A percentile compares a stretch with the other conserved stretches of the same genome.
phyloP scores from a whole-genome alignment of 345 rosid species.

The Theobroma cacao region DNA sequence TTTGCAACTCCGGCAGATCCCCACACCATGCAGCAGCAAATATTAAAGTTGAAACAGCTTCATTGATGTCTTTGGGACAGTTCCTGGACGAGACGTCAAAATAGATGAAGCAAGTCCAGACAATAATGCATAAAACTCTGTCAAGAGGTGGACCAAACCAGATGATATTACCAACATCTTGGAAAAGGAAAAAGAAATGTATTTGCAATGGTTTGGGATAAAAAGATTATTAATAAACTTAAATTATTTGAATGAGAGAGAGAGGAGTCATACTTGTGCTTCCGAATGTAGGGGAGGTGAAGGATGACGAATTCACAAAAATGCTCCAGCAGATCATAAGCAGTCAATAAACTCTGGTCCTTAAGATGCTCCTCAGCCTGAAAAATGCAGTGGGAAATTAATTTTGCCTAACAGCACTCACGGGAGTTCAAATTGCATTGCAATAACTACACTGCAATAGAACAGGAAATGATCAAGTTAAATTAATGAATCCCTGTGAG shows the following conservation, averaged over 20 bases:
- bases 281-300: constrained; percentile 20
- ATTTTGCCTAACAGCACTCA: neutral
- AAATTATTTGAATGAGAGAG: neutral
- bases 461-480: neutral
- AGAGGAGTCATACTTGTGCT: constrained; percentile 30
- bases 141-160: neutral
- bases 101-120: neutral
- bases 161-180: neutral
- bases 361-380: constrained; percentile 28
- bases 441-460: no score
- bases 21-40: constrained; percentile 31
- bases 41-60: constrained; percentile 35
- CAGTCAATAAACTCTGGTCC: constrained; percentile 23
- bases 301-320: constrained; percentile 27
- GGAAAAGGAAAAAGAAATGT: neutral
- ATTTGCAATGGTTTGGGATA: no score
- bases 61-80: constrained; percentile 26
- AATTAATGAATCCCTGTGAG: no score
- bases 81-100: constrained; percentile 16
- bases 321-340: constrained; percentile 24
- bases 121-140: neutral
- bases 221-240: neutral
- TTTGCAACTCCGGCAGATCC: constrained; percentile 33
- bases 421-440: neutral
- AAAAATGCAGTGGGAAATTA: neutral